Conservation (phyloP, 306 rosid species). For the Quillaja saponaria region DNA sequence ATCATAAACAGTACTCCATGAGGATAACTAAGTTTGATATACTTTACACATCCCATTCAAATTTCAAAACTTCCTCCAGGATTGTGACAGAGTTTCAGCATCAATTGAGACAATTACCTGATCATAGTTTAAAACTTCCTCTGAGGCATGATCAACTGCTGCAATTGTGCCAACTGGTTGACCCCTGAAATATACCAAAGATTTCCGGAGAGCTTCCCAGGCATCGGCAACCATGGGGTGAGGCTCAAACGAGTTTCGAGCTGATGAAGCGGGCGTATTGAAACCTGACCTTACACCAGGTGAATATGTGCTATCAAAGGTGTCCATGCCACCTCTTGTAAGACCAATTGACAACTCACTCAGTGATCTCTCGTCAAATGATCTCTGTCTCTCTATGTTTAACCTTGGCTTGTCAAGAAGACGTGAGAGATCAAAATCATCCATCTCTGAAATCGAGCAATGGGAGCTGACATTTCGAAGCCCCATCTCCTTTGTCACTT, state of each 20-base stretch:
- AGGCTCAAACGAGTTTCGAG: constrained; percentile 89
- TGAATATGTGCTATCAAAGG: constrained; percentile 59
- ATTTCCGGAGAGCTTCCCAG: constrained; percentile 83
- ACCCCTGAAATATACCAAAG: constrained; percentile 64
- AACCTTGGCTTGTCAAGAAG: constrained; percentile 73
- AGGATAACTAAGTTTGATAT: background rate
- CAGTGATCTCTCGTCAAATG: constrained; percentile 91
- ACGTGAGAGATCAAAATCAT: constrained; percentile 68
- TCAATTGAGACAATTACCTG: constrained; percentile 49
- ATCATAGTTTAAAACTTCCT: constrained; percentile 88
- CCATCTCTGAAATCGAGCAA: constrained; percentile 77
- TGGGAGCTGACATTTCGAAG: constrained; percentile 67
- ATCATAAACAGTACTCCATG: background rate
- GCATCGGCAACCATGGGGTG: constrained; percentile 95
- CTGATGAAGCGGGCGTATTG: constrained; percentile 71
- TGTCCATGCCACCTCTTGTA: constrained; percentile 55
- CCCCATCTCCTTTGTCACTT: constrained; percentile 50
- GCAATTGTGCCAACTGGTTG: constrained; percentile 92
- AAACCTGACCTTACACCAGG: constrained; percentile 84
- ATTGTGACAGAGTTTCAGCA: background rate
- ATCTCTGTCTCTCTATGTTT: constrained; percentile 82
- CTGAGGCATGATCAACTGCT: constrained; percentile 77
- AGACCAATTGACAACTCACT: constrained; percentile 77
- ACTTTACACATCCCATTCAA: background rate
- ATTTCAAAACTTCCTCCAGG: background rate